A percentile compares a stretch with the other conserved stretches of the same genome.
Conservation (phyloP, 1,139 yeast species). For the Kodamaea derodonti region DNA sequence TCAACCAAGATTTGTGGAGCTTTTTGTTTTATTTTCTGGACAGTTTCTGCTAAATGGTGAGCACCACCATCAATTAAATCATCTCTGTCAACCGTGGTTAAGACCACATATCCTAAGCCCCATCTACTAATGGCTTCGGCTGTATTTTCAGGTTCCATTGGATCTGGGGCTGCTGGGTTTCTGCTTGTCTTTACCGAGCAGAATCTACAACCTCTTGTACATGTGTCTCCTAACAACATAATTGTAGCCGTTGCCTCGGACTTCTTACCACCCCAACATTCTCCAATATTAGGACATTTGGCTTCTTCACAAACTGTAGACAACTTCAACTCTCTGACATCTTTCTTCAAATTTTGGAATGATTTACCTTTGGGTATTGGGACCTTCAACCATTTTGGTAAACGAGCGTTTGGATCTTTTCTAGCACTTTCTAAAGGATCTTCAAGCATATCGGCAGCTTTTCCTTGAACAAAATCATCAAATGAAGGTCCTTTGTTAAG, state of each 20-base stretch:
- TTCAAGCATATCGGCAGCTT: constrained; percentile 57
- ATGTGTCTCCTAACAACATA: constrained; percentile 97
- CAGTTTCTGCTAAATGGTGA: constrained; percentile 85
- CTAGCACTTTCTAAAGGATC: constrained; percentile 73
- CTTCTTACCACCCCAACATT: constrained; percentile 98
- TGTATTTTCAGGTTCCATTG: constrained; percentile 95
- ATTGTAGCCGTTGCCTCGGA: constrained; percentile 98
- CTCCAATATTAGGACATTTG: constrained; percentile 97
- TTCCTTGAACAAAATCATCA: constrained; percentile 82
- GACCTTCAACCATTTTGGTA: constrained; percentile 92
- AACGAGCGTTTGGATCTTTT: constrained; percentile 57
- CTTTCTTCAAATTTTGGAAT: constrained; percentile 75
- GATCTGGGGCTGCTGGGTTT: constrained; percentile 84
- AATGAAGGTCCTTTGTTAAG: constrained; percentile 88
- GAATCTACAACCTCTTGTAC: constrained; percentile 97
- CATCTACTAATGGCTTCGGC: constrained; percentile 97
- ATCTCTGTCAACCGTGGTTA: constrained; percentile 97
- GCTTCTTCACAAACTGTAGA: constrained; percentile 99
- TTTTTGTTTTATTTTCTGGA: constrained; percentile 73
- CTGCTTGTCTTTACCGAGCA: constrained; percentile 95
- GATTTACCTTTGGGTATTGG: constrained; percentile 92
- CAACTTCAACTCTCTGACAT: constrained; percentile 80
- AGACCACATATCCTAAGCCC: constrained; percentile 97
- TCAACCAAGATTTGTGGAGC: constrained; percentile 92
- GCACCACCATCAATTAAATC: constrained; percentile 94